Percentiles rank a stretch among this genome's conserved stretches.
Conservation (phyloP, 257 asterid genomes). For the Parsonsia alboflavescens region DNA sequence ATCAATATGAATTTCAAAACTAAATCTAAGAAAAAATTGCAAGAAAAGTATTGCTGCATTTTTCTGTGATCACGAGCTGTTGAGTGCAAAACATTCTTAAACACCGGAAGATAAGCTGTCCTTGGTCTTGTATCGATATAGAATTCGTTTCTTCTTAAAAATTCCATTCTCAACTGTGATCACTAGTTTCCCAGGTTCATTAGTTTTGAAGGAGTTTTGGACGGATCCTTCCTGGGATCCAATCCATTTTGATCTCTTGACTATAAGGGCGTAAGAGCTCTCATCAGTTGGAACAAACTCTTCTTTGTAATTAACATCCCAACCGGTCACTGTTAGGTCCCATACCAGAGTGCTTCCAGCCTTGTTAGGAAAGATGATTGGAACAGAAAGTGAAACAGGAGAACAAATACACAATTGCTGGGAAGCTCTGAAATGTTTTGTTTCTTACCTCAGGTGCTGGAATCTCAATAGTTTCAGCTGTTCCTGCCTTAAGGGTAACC, state of each 20-base stretch:
- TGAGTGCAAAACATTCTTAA: neutral
- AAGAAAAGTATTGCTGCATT: neutral
- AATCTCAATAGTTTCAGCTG: constrained; percentile 42
- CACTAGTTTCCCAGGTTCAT: constrained; percentile 47
- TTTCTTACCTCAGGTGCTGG: constrained; percentile 40
- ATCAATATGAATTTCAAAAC: neutral
- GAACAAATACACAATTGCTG: too few species aligned
- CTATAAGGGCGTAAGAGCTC: constrained; percentile 44
- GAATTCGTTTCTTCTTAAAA: constrained; percentile 42
- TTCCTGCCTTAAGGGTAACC: constrained; percentile 37
- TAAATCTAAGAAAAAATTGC: neutral
- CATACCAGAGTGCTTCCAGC: constrained; percentile 41
- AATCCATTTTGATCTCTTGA: constrained; percentile 38
- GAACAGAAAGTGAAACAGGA: neutral
- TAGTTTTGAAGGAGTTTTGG: constrained; percentile 43
- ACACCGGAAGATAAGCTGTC: constrained; percentile 8
- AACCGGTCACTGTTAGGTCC: constrained; percentile 50
- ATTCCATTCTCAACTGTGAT: constrained; percentile 47
- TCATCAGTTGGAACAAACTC: constrained; percentile 51
- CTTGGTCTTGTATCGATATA: constrained; percentile 41
- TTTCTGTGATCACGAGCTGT: neutral
- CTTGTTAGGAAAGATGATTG: constrained; percentile 15
- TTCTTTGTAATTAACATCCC: constrained; percentile 67
- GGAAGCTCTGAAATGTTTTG: neutral
- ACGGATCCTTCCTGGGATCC: constrained; percentile 44